phyloP scores from a whole-genome alignment of 176 grass and related monocot species.

The Triticum timopheevii region DNA sequence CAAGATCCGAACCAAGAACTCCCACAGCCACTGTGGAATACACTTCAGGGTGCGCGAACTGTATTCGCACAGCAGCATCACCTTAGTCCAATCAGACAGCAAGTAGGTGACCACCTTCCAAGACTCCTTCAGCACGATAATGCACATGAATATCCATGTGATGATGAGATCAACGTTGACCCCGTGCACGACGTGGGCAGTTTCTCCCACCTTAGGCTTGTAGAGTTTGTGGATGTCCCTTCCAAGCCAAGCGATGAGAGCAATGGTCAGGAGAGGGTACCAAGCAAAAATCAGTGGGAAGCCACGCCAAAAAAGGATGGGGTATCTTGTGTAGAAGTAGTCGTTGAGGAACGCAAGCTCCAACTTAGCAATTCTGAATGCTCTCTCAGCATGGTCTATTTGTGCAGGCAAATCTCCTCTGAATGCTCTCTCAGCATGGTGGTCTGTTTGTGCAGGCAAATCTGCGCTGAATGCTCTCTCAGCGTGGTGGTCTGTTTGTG shows the following conservation, averaged over 20 bases:
- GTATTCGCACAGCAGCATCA: background rate
- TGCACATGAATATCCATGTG: constrained; percentile 1
- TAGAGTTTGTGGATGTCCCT: background rate
- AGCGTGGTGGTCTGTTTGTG: background rate
- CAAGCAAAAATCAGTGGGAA: background rate
- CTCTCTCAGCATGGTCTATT: background rate
- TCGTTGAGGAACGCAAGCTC: constrained; percentile 10
- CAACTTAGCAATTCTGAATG: background rate
- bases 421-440: background rate
- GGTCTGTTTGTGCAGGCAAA: background rate
- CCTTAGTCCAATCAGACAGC: constrained; percentile 33
- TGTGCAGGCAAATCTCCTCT: background rate
- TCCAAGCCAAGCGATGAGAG: background rate
- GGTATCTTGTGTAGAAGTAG: constrained; percentile 25
- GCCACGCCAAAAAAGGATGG: background rate
- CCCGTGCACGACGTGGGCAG: background rate
- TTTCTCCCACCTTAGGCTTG: background rate
- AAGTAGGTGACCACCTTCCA: constrained; percentile 12
- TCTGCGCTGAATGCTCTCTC: background rate
- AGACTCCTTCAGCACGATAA: constrained; percentile 9
- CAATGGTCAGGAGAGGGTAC: background rate
- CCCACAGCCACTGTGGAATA: background rate
- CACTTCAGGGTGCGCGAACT: background rate
- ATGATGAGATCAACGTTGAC: background rate
- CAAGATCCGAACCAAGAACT: background rate